Conservation (phyloP, 208 protist genomes). For the Porcisia hertigi region DNA sequence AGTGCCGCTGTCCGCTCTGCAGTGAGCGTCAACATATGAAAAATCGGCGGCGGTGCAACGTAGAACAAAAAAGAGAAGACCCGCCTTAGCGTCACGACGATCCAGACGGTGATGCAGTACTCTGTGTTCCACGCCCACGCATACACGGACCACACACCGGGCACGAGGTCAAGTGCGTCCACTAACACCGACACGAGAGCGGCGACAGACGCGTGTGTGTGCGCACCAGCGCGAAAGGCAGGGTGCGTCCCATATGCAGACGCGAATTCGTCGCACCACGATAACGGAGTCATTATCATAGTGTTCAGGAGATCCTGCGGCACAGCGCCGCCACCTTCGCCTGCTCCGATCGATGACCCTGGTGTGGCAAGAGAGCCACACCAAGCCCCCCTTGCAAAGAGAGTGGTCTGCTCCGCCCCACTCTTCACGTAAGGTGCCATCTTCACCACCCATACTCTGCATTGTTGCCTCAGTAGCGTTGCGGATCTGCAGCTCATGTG, state of each 20-base stretch:
- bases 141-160: constrained; percentile 53
- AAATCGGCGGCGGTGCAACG: constrained; percentile 3
- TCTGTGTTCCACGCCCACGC: constrained; percentile 53
- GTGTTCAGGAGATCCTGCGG: not conserved
- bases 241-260: constrained; percentile 4
- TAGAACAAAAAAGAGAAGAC: constrained; percentile 2
- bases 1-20: constrained; percentile 2
- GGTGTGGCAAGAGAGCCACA: constrained; percentile 3
- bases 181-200: constrained; percentile 23
- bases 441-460: constrained; percentile 7
- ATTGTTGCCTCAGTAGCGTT: not conserved
- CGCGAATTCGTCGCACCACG: constrained; percentile 3
- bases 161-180: constrained; percentile 65
- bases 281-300: not conserved
- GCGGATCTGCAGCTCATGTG: constrained; percentile 8
- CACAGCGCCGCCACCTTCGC: not conserved
- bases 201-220: constrained; percentile 23
- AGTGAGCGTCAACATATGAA: not conserved
- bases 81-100: constrained; percentile 3
- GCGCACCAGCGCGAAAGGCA: constrained; percentile 41
- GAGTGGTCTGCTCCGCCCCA: constrained; percentile 12
- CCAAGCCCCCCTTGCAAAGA: constrained; percentile 16
- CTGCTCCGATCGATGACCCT: not conserved
- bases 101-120: constrained; percentile 39
- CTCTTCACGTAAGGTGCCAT: constrained; percentile 12